Evolutionary conservation across 164 flowering plant genomes (phyloP).

Genomic region (Echeveria elegans): DNA sequence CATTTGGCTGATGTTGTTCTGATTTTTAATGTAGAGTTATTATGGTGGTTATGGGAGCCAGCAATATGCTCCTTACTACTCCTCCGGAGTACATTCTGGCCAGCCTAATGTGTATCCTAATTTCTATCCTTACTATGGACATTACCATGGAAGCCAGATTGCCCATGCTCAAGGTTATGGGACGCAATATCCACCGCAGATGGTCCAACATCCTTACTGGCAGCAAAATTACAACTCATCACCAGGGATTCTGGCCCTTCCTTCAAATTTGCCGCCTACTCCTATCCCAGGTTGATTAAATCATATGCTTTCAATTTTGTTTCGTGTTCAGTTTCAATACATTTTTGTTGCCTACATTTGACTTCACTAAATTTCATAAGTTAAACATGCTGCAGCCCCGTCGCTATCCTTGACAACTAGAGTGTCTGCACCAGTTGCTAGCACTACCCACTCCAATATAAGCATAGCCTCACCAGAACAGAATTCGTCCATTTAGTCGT

Average conservation of each 20-base stretch:
- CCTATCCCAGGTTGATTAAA: conserved; percentile 15
- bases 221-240: conserved; percentile 35
- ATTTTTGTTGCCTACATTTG: background rate
- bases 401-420: conserved; percentile 12
- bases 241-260: conserved; percentile 42
- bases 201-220: conserved; percentile 42
- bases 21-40: conserved; percentile 31
- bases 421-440: conserved; percentile 12
- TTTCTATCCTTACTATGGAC: conserved; percentile 44
- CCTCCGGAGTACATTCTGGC: conserved; percentile 22
- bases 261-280: conserved; percentile 20
- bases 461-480: conserved; percentile 23
- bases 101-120: conserved; percentile 28
- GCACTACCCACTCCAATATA: conserved; percentile 24
- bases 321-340: background rate
- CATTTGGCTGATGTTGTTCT: background rate
- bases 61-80: conserved; percentile 41
- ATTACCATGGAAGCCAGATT: conserved; percentile 31
- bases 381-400: conserved; percentile 18
- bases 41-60: conserved; percentile 50
- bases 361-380: background rate
- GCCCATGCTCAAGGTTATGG: conserved; percentile 41
- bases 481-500: conserved; percentile 25
- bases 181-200: conserved; percentile 35
- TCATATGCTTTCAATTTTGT: background rate